A percentile compares a stretch with the other conserved stretches of the same genome.
phyloP scores from a whole-genome alignment of 306 rosid species.

The Cucurbita maxima region DNA sequence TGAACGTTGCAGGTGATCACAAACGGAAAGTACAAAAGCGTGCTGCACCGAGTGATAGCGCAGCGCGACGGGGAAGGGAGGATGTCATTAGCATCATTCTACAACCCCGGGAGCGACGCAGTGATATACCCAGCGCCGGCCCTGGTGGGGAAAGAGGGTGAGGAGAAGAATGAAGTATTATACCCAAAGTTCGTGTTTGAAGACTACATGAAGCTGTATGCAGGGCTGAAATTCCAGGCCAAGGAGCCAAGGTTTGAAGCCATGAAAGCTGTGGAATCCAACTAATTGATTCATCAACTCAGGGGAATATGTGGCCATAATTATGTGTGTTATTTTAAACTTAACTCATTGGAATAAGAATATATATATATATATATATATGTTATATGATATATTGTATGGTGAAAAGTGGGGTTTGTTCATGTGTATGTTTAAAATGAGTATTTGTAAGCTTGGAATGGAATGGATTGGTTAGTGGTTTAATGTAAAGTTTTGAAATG shows the following conservation, averaged over 20 bases:
- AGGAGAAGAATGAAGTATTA: slow-evolving; percentile 45
- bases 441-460: no score
- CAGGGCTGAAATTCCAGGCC: slow-evolving; percentile 52
- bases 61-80: slow-evolving; percentile 59
- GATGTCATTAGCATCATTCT: slow-evolving; percentile 89
- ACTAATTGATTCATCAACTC: not conserved
- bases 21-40: slow-evolving; percentile 79
- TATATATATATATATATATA: no score
- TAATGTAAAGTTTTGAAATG: no score
- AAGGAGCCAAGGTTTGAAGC: slow-evolving; percentile 92
- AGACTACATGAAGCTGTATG: slow-evolving; percentile 81
- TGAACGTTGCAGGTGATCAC: slow-evolving; percentile 10
- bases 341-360: no score
- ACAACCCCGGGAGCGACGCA: slow-evolving; percentile 78
- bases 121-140: slow-evolving; percentile 65
- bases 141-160: slow-evolving; percentile 48
- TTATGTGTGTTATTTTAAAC: no score
- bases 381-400: no score
- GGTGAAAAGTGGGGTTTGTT: no score
- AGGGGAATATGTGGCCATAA: not conserved
- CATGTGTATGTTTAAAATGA: no score
- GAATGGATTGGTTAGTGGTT: no score
- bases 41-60: slow-evolving; percentile 71
- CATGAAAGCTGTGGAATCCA: slow-evolving; percentile 28
- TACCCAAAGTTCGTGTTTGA: slow-evolving; percentile 85